A percentile compares a stretch with the other conserved stretches of the same genome.
phyloP scores from a whole-genome alignment of 306 rosid species.

The Trifolium pratense region DNA sequence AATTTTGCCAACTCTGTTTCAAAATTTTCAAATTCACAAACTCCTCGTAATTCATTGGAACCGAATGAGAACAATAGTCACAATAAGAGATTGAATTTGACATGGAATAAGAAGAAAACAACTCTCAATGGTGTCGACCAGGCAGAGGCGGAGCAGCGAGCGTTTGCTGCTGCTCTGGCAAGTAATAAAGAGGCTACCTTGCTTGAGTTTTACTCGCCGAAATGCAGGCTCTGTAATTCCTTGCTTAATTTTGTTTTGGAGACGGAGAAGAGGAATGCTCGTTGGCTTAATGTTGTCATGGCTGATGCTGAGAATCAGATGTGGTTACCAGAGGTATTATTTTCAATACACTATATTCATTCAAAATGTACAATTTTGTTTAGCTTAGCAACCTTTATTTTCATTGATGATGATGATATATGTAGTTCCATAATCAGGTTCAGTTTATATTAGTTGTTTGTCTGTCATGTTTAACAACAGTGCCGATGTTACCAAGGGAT shows the following conservation, averaged over 20 bases:
- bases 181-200: constrained; percentile 75
- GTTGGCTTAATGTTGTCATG: constrained; percentile 85
- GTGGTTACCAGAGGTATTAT: constrained; percentile 74
- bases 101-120: constrained; percentile 38
- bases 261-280: constrained; percentile 66
- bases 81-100: constrained; percentile 33
- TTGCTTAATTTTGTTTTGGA: constrained; percentile 63
- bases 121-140: constrained; percentile 47
- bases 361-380: not conserved
- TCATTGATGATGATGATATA: not conserved
- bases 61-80: constrained; percentile 19
- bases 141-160: constrained; percentile 84
- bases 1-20: constrained; percentile 55
- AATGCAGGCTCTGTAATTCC: constrained; percentile 82
- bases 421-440: constrained; percentile 22
- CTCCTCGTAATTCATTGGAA: constrained; percentile 41
- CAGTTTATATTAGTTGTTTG: not conserved
- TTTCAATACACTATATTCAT: constrained; percentile 12
- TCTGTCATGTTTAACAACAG: not conserved
- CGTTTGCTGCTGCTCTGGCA: constrained; percentile 81
- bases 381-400: not conserved
- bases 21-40: constrained; percentile 45
- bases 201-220: constrained; percentile 87
- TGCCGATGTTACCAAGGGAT: not conserved
- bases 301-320: constrained; percentile 90